A percentile compares a stretch with the other conserved stretches of the same genome.
phyloP scores from a whole-genome alignment of 1,284 basidiomycete genomes.

The Melampsora americana region DNA sequence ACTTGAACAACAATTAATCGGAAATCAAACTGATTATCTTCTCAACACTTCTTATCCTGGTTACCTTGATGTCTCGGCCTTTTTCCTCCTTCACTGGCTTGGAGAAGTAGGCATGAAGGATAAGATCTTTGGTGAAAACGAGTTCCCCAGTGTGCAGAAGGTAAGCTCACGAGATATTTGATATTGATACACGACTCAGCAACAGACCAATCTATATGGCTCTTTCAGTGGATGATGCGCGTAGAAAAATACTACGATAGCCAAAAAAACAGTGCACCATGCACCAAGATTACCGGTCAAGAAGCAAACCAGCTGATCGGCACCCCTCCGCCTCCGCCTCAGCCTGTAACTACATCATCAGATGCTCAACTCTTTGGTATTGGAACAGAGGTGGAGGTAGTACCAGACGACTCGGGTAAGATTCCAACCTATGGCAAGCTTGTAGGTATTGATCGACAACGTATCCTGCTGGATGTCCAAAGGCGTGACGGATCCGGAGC shows the following conservation, averaged over 20 bases:
- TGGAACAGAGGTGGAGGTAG: conserved; percentile 13
- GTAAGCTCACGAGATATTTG: neutral
- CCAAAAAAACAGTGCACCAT: neutral
- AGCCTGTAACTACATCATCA: neutral
- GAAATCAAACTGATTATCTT: conserved; percentile 30
- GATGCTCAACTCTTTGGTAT: conserved; percentile 17
- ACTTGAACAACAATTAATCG: conserved; percentile 28
- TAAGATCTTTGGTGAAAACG: conserved; percentile 12
- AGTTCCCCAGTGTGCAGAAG: neutral
- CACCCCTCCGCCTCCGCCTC: neutral
- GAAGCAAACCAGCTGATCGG: conserved; percentile 16
- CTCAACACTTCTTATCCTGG: conserved; percentile 33
- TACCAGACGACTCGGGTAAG: conserved; percentile 29
- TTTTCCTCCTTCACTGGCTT: conserved; percentile 43
- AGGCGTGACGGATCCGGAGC: conserved; percentile 6
- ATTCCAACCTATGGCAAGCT: conserved; percentile 21
- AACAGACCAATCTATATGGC: neutral
- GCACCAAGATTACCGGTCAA: conserved; percentile 15
- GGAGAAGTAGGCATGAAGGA: conserved; percentile 18
- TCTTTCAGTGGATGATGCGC: conserved; percentile 15
- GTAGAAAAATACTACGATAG: conserved; percentile 11
- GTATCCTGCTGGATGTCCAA: conserved; percentile 21
- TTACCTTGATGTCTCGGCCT: conserved; percentile 45
- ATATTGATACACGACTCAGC: too few relatives aligned
- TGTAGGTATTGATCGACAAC: conserved; percentile 10